Conservation (phyloP, 1,284 basidiomycete genomes). For the Peniophora sp. region DNA sequence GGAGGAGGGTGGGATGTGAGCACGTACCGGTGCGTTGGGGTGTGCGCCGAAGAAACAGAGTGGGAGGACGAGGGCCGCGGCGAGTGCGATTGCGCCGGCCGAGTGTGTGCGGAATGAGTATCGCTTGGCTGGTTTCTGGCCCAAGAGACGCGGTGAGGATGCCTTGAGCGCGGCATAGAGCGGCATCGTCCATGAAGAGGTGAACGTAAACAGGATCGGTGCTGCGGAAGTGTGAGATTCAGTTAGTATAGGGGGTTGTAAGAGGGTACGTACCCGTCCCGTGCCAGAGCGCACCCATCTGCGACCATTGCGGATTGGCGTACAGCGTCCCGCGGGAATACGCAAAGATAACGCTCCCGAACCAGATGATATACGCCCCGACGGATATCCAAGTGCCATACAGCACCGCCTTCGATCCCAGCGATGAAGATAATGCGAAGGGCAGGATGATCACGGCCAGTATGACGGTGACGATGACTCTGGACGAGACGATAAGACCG, state of each 20-base stretch:
- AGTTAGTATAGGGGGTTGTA: background rate
- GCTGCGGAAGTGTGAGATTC: constrained; percentile 22
- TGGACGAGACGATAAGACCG: constrained; percentile 20
- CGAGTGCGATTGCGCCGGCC: constrained; percentile 37
- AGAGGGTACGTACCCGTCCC: constrained; percentile 44
- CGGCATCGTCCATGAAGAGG: constrained; percentile 54
- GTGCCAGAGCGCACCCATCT: constrained; percentile 49
- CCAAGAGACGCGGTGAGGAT: constrained; percentile 25
- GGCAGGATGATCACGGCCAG: constrained; percentile 38
- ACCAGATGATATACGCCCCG: constrained; percentile 50
- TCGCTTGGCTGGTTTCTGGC: constrained; percentile 35
- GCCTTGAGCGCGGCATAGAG: constrained; percentile 53
- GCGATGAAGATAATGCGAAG: constrained; percentile 42
- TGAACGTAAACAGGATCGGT: constrained; percentile 53
- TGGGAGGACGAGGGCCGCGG: constrained; percentile 45
- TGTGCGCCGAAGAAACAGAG: constrained; percentile 45
- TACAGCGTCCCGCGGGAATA: constrained; percentile 36
- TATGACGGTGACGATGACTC: constrained; percentile 26
- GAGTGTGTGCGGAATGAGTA: constrained; percentile 56
- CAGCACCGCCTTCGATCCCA: constrained; percentile 42
- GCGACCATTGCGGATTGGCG: constrained; percentile 28
- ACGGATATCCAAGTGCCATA: constrained; percentile 53
- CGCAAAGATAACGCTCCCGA: constrained; percentile 41
- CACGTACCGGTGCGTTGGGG: constrained; percentile 32
- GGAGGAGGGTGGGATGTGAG: constrained; percentile 6